phyloP scores from a whole-genome alignment of 2,329 filamentous ascomycete species.

The Exophiala sp. region DNA sequence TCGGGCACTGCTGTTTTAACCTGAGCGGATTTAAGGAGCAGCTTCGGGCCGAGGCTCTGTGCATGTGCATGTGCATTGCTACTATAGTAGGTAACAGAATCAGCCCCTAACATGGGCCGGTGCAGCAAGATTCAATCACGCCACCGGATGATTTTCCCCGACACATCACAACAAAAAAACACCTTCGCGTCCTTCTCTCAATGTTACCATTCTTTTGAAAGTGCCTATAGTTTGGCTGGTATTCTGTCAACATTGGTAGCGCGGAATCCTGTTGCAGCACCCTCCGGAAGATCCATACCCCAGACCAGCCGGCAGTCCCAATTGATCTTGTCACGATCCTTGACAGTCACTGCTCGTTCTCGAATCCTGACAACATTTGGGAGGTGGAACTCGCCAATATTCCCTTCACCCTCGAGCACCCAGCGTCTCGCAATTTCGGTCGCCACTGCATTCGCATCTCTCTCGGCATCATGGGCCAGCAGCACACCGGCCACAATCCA shows the following conservation, averaged over 20 bases:
- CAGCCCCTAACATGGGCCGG: no score
- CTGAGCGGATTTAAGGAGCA: no score
- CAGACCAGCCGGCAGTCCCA: conserved; percentile 36
- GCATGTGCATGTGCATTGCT: no score
- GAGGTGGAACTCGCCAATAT: conserved; percentile 32
- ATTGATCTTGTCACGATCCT: conserved; percentile 16
- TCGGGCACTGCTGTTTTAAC: no score
- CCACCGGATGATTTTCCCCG: no score
- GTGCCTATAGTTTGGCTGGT: not conserved
- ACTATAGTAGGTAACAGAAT: no score
- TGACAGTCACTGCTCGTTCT: conserved; percentile 4
- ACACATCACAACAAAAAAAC: no score
- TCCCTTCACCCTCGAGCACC: conserved; percentile 32
- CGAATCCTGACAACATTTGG: conserved; percentile 25
- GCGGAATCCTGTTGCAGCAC: conserved; percentile 8
- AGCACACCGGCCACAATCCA: conserved; percentile 37
- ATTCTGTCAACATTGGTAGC: not conserved
- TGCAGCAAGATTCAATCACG: no score
- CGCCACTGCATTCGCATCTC: conserved; percentile 33
- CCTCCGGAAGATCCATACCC: conserved; percentile 29
- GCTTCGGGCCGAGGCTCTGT: no score
- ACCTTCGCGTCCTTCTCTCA: no score
- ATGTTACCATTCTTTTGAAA: no score
- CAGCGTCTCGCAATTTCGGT: conserved; percentile 38
- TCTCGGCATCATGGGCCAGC: conserved; percentile 37